Conservation (phyloP, 1,284 basidiomycete species). For the Cystobasidium pallidum region DNA sequence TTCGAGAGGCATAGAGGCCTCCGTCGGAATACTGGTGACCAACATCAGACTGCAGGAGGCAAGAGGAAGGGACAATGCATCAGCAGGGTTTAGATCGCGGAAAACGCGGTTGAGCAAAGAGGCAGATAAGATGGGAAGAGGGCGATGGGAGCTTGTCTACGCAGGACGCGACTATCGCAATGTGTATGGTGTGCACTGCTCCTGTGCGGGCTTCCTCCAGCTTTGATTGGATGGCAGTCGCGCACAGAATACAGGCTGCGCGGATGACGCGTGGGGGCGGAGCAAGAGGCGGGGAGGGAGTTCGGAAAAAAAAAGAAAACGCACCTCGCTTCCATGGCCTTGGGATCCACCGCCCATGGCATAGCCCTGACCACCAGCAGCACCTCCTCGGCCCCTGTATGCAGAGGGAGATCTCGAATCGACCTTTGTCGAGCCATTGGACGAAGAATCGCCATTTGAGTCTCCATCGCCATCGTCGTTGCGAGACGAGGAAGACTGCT, state of each 20-base stretch:
- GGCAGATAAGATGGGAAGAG: not conserved
- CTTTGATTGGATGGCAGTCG: not conserved
- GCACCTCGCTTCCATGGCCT: slow-evolving; percentile 36
- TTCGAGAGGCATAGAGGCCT: slow-evolving; percentile 35
- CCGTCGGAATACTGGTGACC: slow-evolving; percentile 40
- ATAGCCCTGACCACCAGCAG: slow-evolving; percentile 31
- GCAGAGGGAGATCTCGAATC: slow-evolving; percentile 45
- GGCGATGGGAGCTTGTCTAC: not conserved
- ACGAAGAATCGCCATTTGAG: slow-evolving; percentile 45
- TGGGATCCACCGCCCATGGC: slow-evolving; percentile 22
- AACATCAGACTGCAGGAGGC: slow-evolving; percentile 26
- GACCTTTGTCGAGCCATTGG: slow-evolving; percentile 45
- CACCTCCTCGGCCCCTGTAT: slow-evolving; percentile 25
- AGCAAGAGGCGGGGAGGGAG: not conserved
- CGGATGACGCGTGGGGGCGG: slow-evolving; percentile 13
- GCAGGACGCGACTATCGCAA: not conserved
- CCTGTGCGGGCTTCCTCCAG: not conserved
- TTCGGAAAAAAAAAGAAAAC: not conserved
- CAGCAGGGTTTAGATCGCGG: slow-evolving; percentile 7
- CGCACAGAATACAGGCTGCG: not conserved
- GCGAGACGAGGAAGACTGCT: slow-evolving; percentile 6
- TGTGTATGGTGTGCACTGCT: not conserved
- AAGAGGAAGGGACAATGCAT: not conserved
- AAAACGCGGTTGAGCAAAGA: too few species aligned
- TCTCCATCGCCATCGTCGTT: slow-evolving; percentile 43